Base-by-base conservation (phyloP, 257 asterid species). In the Solanum pinnatisectum region DNA sequence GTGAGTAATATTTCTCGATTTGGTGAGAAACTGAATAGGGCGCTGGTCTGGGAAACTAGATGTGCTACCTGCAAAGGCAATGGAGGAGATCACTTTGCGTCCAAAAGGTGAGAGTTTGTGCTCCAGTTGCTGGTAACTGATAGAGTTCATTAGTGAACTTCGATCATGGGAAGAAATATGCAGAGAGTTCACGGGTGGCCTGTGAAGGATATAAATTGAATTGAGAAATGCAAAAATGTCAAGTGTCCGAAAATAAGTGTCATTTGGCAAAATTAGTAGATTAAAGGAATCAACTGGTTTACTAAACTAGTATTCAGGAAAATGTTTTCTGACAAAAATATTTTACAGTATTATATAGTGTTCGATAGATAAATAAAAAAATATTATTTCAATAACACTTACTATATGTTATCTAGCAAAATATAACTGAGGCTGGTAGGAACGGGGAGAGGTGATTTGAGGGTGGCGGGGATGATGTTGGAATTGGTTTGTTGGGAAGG, bases 61-160 rank as follows among this genome's bases (percentile, higher is more conserved):
- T 52, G 92, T 88, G 89, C 18, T 71, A 84, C 91, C 90, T 22
- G 83, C 30, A 32, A 84, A 56, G 22, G 93, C 86, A 46, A 91
- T 71, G 3, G 91, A 88, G 78, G 91, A 92, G 39, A 87, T 70
- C 44, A 87, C 88, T 89, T 87, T 92, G 44, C 90, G 90, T 67
- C 68, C 35, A 5, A 88, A 72, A 82, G n/a, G 84, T 44, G 83
- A 35, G 33, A 87, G 72, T 46, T 91, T 85, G 85, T 85, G 85
- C 72, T 87, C 90, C 10, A 87, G 15, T 77, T 88, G 77, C 65
- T 83, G 89, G 67, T 30, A 72, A 20, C 83, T 84, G 90, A 88
- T 65, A 88, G 89, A 91, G 84, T 87, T 91, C 96, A 94, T 94
- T 87, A 87, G 90, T 46, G 27, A 81, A 81, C 37, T 46, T 81